Evolutionary conservation across 768 basidiomycete species (phyloP), one percentile per base, ranked within the genome.

Genomic region (Leccinum fibrillosum): DNA sequence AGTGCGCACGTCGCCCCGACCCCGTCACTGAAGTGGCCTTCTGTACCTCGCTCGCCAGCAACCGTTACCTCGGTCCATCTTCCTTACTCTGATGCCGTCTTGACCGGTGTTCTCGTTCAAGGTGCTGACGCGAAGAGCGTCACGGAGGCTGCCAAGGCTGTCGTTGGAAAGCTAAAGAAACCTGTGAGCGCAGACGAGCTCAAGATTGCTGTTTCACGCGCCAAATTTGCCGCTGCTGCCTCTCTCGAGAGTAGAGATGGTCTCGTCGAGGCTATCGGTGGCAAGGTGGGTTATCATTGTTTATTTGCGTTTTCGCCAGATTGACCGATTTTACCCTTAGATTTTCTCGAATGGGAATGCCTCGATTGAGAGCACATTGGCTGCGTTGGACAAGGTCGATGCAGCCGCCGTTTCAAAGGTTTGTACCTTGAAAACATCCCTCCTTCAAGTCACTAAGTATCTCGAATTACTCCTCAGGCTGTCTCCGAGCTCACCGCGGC

Each of bases 11-110:
- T 98, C 63, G 90, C 92, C 48, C 86, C 94, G 13, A 76, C 80
- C 21, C 79, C 89, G 8, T 82, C 90, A 35, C 79, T 98, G 69
- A 98, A 98, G 75, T 98, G 95, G 95, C 76, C 89, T 10, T 74
- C 82, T 54, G 74, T 76, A 52, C 70, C 88, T 21, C 86, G 86
- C n/a, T 67, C 70, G 56, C 81, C 82, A 45, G 78, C 88, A 1
- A 81, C 81, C 25, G 89, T 89, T 55, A 81, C 88, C 70, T 74
- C 88, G 11, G 85, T 97, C 54, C 83, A 91, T 68, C 78, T 94
- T 12, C 87, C 90, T 13, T 98, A 98, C 77, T 92, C 94, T 15
- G 96, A 98, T 69, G 95, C 94, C 4, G 79, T 89, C 7, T 80
- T 99, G 52, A 85, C 96, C 59, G 94, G 94, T 58, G 74, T 97